Evolutionary conservation across 371 early-diverging fungal genomes (phyloP), one percentile per base, ranked within the genome.

Genomic region (Rhizopus delemar): DNA sequence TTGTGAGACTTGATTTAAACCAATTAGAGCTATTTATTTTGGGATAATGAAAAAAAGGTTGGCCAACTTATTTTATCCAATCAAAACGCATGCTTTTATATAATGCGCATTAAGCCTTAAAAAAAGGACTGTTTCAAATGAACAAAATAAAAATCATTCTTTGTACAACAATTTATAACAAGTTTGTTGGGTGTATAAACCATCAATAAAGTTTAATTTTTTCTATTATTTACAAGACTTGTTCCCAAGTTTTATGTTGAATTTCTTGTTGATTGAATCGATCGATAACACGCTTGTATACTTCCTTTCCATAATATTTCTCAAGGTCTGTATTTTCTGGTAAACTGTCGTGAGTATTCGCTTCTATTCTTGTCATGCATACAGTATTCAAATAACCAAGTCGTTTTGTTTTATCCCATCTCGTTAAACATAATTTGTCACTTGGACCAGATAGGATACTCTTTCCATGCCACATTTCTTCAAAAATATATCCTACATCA

Each of bases 391-490:
- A 77, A 32, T 88, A 76, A 5, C 79, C 65, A 45, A 87, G 71
- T 1, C 93, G 93, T 46, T 83, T 70, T 13, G 71, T 61, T 13
- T 73, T 70, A 46, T 90, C 82, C 96, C 96, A 97, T 39, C 94
- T 81, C 1, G 81, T 80, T 31, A 97, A 73, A 0, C 88, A 80
- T 12, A 91, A 67, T 57, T 89, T 90, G 51, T 95, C 94, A 46
- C 75, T 74, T 7, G 85, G 74, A 8, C 90, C 87, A 3, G 93
- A 90, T 2, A 95, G 34, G 2, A 86, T 87, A 60, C 90, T 89
- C 59, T 85, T 85, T n/a, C 92, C 89, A 33, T 84, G 79, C 89
- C 92, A 96, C 53, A 93, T 83, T 66, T 95, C 94, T 55, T 95
- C 94, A 48, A 91, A 74, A 31, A 93, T 74, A 65, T 90, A 93